Percentiles rank a stretch among this genome's conserved stretches.
Conservation (phyloP, 345 rosid genomes). For the Euphorbia tirucalli region DNA sequence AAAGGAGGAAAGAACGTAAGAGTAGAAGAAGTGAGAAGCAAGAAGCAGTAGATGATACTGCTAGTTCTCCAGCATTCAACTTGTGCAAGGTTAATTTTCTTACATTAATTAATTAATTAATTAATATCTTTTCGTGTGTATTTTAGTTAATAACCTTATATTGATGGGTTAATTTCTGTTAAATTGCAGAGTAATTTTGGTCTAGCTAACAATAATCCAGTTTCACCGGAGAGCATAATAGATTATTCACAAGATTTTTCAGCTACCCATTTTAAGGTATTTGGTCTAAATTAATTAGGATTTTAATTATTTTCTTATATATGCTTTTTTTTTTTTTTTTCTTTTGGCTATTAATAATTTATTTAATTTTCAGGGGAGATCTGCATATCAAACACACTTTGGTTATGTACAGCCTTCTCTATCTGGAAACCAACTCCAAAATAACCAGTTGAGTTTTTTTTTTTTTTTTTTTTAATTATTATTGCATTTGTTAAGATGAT, state of each 20-base stretch:
- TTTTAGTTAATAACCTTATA: neutral
- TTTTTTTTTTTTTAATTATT: neutral
- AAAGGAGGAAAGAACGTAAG: conserved; percentile 36
- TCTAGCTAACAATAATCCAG: conserved; percentile 34
- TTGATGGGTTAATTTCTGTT: conserved; percentile 10
- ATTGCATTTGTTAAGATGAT: neutral
- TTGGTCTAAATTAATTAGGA: neutral
- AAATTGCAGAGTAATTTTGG: conserved; percentile 39
- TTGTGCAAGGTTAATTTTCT: conserved; percentile 43
- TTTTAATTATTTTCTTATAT: neutral
- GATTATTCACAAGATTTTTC: conserved; percentile 68
- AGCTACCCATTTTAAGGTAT: conserved; percentile 66
- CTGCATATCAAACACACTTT: conserved; percentile 43
- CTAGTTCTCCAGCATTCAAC: conserved; percentile 71
- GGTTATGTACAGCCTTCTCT: conserved; percentile 38
- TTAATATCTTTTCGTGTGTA: neutral
- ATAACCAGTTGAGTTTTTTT: conserved; percentile 51
- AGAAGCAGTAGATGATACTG: conserved; percentile 70
- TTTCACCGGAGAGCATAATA: conserved; percentile 49
- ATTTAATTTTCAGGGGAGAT: conserved; percentile 42
- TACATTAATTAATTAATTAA: neutral
- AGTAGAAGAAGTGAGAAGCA: conserved; percentile 30
- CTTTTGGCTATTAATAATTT: neutral
- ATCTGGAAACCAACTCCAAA: conserved; percentile 42
- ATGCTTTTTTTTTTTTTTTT: too few species aligned